Conservation (phyloP, 805 yeast genomes). For the Starmerella asiatica region DNA sequence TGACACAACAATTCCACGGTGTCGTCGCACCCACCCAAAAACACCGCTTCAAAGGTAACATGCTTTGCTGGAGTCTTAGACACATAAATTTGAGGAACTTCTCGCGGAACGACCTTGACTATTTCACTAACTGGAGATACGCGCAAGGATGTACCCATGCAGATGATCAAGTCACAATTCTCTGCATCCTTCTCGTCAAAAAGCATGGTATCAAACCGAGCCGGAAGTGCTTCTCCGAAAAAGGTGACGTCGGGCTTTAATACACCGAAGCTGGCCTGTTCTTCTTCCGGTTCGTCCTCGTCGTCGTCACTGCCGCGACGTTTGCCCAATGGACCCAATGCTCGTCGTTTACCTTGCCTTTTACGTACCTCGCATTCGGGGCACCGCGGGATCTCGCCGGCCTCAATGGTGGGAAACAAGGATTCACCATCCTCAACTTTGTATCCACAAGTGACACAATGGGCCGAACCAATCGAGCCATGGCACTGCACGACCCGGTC, state of each 20-base stretch:
- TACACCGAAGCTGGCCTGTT: slow-evolving; percentile 48
- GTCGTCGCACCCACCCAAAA: slow-evolving; percentile 75
- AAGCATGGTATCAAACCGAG: slow-evolving; percentile 43
- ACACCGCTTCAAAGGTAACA: slow-evolving; percentile 61
- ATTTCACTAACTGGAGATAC: slow-evolving; percentile 88
- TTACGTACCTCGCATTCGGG: slow-evolving; percentile 37
- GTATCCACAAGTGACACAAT: slow-evolving; percentile 64
- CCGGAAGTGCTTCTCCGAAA: slow-evolving; percentile 75
- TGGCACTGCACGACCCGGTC: slow-evolving; percentile 77
- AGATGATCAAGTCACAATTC: slow-evolving; percentile 63
- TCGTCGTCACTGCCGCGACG: slow-evolving; percentile 28
- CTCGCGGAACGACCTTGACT: slow-evolving; percentile 55
- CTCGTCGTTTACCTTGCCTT: slow-evolving; percentile 4
- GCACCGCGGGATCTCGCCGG: slow-evolving; percentile 54
- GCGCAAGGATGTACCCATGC: slow-evolving; percentile 82
- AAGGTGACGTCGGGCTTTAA: slow-evolving; percentile 88
- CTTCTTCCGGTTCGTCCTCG: slow-evolving; percentile 24
- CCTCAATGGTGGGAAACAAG: slow-evolving; percentile 46
- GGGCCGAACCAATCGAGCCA: slow-evolving; percentile 81
- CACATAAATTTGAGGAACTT: slow-evolving; percentile 71
- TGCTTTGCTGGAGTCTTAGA: slow-evolving; percentile 65
- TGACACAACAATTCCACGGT: slow-evolving; percentile 53
- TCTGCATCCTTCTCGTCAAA: slow-evolving; percentile 39
- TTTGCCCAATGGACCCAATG: background rate
- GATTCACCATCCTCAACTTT: slow-evolving; percentile 47